These are phyloP conservation scores for Phlegmacium glaucopus DNA, from an alignment of 768 basidiomycete genomes.

Conservation along the genomic window DNA sequence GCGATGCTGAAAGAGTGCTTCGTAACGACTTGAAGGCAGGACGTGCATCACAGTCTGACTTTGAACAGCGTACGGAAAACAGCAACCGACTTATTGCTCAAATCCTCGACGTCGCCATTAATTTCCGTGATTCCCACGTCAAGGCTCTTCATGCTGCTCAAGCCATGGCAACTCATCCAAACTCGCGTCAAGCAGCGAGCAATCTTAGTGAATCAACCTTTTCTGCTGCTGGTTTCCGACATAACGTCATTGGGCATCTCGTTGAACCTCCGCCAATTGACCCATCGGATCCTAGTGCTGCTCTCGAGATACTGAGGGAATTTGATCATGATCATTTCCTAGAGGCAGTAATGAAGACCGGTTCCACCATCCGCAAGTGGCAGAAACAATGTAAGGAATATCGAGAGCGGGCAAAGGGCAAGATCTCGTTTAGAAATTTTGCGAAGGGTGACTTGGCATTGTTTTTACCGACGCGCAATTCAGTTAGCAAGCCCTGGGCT, in stretches of 20 bases:
- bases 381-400: conserved; percentile 97
- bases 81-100: conserved; percentile 73
- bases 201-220: conserved; percentile 49
- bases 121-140: conserved; percentile 72
- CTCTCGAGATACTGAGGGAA: conserved; percentile 64
- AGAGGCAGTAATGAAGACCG: conserved; percentile 77
- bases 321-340: conserved; percentile 86
- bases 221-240: conserved; percentile 45
- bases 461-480: conserved; percentile 94
- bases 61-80: conserved; percentile 64
- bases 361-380: conserved; percentile 92
- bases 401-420: conserved; percentile 91
- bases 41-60: conserved; percentile 61
- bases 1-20: conserved; percentile 63
- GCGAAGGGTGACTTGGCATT: conserved; percentile 92
- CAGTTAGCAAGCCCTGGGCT: conserved; percentile 93
- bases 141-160: conserved; percentile 67
- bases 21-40: conserved; percentile 74
- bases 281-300: conserved; percentile 67
- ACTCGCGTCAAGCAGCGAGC: conserved; percentile 40
- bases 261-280: conserved; percentile 76
- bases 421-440: conserved; percentile 96
- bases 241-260: conserved; percentile 44
- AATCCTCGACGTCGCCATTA: conserved; percentile 75
- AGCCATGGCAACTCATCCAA: conserved; percentile 52